These are phyloP conservation scores for Metrosideros polymorpha DNA, from an alignment of 441 rosid species.

Conservation along the genomic window DNA sequence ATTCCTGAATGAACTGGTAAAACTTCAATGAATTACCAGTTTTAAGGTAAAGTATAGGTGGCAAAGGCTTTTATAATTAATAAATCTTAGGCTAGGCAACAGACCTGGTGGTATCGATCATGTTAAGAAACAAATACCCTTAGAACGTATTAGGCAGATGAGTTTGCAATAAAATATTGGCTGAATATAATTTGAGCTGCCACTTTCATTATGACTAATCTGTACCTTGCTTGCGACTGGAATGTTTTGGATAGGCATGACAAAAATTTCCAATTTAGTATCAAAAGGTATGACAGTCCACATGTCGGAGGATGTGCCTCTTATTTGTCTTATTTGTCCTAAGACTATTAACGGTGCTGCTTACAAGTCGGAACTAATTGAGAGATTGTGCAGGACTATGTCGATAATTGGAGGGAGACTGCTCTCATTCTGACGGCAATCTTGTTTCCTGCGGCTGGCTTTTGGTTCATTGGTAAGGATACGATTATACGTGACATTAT, in stretches of 20 bases:
- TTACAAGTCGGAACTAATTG: not conserved
- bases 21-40: not conserved
- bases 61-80: not conserved
- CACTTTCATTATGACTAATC: not conserved
- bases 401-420: constrained; percentile 58
- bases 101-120: not conserved
- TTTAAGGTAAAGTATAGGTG: not conserved
- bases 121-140: not conserved
- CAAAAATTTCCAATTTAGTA: not conserved
- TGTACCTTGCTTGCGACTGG: not conserved
- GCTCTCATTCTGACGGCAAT: constrained; percentile 52
- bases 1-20: not conserved
- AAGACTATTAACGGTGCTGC: not conserved
- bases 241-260: not conserved
- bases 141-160: not conserved
- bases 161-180: not conserved
- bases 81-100: not conserved
- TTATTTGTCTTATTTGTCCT: not conserved
- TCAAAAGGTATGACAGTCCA: not conserved
- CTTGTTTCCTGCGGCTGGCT: constrained; percentile 47
- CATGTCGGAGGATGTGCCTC: not conserved
- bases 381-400: constrained; percentile 30
- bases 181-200: not conserved
- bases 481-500: not conserved
- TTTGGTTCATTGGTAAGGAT: constrained; percentile 49